Evolutionary conservation across 768 basidiomycete genomes (phyloP).

Genomic region (Leccinum rimulosum): DNA sequence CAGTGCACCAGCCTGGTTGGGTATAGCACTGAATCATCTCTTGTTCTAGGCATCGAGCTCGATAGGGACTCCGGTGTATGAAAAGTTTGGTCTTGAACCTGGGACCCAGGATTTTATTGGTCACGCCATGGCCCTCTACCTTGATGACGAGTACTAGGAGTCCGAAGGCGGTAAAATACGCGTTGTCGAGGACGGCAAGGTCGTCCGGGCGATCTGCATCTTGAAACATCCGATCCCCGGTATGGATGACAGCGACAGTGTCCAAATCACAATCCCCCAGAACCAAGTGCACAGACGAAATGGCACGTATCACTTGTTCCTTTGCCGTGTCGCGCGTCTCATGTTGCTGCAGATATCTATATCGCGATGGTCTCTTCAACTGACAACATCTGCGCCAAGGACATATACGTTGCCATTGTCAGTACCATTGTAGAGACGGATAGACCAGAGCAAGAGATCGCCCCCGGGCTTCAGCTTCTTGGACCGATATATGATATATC

Average conservation of each 20-base stretch:
- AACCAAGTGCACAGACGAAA: constrained; percentile 94
- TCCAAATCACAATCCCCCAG: constrained; percentile 98
- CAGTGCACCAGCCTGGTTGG: constrained; percentile 12
- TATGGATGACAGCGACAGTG: constrained; percentile 92
- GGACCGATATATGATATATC: constrained; percentile 90
- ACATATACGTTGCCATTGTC: constrained; percentile 94
- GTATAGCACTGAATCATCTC: constrained; percentile 2
- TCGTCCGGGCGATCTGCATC: constrained; percentile 95
- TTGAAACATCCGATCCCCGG: constrained; percentile 98
- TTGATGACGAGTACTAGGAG: constrained; percentile 87
- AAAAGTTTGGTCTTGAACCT: constrained; percentile 94
- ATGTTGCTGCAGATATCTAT: constrained; percentile 77
- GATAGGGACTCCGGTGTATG: constrained; percentile 88
- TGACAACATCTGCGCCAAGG: constrained; percentile 96
- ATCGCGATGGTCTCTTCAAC: constrained; percentile 96
- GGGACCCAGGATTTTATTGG: constrained; percentile 99
- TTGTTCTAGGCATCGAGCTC: constrained; percentile 71
- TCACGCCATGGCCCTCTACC: constrained; percentile 97
- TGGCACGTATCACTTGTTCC: constrained; percentile 49
- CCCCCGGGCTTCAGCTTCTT: constrained; percentile 87
- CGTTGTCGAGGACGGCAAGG: constrained; percentile 90
- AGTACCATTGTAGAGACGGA: constrained; percentile 97
- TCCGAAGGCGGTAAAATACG: constrained; percentile 73
- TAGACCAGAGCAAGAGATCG: constrained; percentile 87
- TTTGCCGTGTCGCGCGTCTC: constrained; percentile 1